Evolutionary conservation across 768 basidiomycete genomes (phyloP).

Genomic region (Rhodotorula toruloides): DNA sequence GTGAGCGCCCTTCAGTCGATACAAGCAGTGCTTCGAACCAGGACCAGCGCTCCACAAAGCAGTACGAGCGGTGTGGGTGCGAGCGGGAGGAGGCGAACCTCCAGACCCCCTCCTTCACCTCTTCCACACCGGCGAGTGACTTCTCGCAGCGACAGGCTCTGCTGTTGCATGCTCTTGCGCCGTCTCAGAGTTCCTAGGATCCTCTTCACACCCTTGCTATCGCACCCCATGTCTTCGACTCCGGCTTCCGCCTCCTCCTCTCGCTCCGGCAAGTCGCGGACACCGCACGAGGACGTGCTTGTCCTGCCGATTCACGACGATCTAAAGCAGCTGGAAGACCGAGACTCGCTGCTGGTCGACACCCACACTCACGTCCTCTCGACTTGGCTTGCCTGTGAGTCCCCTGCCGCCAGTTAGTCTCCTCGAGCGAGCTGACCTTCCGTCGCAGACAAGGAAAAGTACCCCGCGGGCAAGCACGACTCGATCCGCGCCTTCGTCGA

Average conservation of each 20-base stretch:
- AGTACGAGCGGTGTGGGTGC: neutral
- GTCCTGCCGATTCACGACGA: conserved; percentile 13
- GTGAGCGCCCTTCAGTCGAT: neutral
- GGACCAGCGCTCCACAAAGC: neutral
- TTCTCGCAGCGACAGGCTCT: too few relatives aligned
- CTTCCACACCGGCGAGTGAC: too few relatives aligned
- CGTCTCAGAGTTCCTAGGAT: neutral
- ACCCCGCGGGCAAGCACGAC: conserved; percentile 55
- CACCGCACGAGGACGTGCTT: conserved; percentile 8
- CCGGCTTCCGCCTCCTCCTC: neutral
- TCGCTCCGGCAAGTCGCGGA: neutral
- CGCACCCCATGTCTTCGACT: neutral
- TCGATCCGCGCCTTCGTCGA: conserved; percentile 67
- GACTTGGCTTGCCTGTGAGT: conserved; percentile 60
- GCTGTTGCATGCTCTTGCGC: conserved; percentile 1
- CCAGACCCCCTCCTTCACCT: too few relatives aligned
- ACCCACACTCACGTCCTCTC: conserved; percentile 80
- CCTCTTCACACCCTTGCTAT: neutral
- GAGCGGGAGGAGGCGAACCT: too few relatives aligned
- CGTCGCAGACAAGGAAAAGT: conserved; percentile 51
- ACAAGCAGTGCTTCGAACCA: neutral
- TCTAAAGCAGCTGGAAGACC: neutral
- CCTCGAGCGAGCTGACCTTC: neutral
- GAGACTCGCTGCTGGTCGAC: conserved; percentile 56
- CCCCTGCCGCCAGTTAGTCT: neutral